These are phyloP conservation scores for Microbotryum violaceum DNA, from an alignment of 1,284 basidiomycete genomes.

Conservation along the genomic window DNA sequence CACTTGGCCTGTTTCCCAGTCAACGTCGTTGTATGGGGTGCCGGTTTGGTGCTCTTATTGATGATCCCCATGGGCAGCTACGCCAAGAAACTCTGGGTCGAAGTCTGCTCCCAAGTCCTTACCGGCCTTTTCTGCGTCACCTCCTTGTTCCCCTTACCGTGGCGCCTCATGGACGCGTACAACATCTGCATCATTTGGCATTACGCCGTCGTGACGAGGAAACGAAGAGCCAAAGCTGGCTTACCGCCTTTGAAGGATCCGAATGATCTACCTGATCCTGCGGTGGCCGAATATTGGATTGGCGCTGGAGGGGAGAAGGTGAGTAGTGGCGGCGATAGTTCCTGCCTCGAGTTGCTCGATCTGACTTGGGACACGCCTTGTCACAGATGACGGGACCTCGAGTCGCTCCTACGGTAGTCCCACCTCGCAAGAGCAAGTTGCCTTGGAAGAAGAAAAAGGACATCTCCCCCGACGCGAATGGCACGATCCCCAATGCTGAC, in stretches of 20 bases:
- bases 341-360: no score
- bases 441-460: slow-evolving; percentile 1
- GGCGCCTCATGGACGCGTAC: slow-evolving; percentile 33
- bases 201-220: slow-evolving; percentile 8
- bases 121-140: slow-evolving; percentile 35
- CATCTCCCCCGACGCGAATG: background rate
- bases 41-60: slow-evolving; percentile 5
- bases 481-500: background rate
- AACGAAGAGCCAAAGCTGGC: slow-evolving; percentile 1
- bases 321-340: background rate
- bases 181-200: slow-evolving; percentile 30
- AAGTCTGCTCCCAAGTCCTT: background rate
- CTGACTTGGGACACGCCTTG: background rate
- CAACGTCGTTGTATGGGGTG: slow-evolving; percentile 23
- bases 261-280: slow-evolving; percentile 13
- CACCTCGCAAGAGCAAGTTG: background rate
- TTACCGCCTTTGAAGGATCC: slow-evolving; percentile 10
- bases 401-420: background rate
- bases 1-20: background rate
- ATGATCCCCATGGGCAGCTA: slow-evolving; percentile 14
- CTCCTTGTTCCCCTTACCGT: slow-evolving; percentile 34
- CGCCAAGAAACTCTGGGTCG: slow-evolving; percentile 15
- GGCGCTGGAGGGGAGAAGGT: slow-evolving; percentile 10
- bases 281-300: slow-evolving; percentile 11
- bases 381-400: slow-evolving; percentile 5